Evolutionary conservation across 805 yeast species (phyloP).

Genomic region (Martiniozyma abietophila): DNA sequence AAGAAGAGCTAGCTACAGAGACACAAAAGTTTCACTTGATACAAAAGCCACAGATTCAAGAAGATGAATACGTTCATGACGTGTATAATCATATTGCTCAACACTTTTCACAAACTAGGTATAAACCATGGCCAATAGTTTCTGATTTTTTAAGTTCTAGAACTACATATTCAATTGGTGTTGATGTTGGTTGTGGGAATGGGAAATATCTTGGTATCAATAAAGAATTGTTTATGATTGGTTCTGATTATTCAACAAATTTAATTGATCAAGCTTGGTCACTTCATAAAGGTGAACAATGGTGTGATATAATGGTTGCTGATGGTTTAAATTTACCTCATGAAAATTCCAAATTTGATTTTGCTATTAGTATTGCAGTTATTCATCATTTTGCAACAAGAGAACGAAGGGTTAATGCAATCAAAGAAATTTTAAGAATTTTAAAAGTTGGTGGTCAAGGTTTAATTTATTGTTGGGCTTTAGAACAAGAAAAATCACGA

Average conservation of each 20-base stretch:
- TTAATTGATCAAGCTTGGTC: conserved; percentile 54
- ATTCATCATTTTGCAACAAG: conserved; percentile 90
- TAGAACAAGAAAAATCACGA: conserved; percentile 81
- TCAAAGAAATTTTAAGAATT: conserved; percentile 50
- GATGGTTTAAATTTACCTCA: conserved; percentile 72
- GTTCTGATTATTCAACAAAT: conserved; percentile 67
- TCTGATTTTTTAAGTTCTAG: conserved; percentile 50
- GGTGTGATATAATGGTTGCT: conserved; percentile 57
- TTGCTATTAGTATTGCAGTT: conserved; percentile 93
- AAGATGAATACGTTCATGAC: conserved; percentile 74
- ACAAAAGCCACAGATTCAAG: conserved; percentile 46
- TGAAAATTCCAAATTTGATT: conserved; percentile 41
- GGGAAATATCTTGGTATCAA: conserved; percentile 83
- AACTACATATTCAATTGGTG: conserved; percentile 54
- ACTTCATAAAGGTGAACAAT: conserved; percentile 19
- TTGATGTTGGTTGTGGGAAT: conserved; percentile 96
- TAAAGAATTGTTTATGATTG: conserved; percentile 57
- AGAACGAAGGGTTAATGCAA: conserved; percentile 70
- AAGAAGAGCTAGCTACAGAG: conserved; percentile 22
- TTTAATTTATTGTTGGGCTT: conserved; percentile 90
- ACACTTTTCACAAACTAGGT: conserved; percentile 89
- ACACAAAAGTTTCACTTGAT: conserved; percentile 22
- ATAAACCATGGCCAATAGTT: conserved; percentile 97
- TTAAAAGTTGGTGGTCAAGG: conserved; percentile 56
- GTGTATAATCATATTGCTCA: conserved; percentile 89